Conservation (phyloP, 352 stramenopile species). For the Halophytophthora polymorphica region DNA sequence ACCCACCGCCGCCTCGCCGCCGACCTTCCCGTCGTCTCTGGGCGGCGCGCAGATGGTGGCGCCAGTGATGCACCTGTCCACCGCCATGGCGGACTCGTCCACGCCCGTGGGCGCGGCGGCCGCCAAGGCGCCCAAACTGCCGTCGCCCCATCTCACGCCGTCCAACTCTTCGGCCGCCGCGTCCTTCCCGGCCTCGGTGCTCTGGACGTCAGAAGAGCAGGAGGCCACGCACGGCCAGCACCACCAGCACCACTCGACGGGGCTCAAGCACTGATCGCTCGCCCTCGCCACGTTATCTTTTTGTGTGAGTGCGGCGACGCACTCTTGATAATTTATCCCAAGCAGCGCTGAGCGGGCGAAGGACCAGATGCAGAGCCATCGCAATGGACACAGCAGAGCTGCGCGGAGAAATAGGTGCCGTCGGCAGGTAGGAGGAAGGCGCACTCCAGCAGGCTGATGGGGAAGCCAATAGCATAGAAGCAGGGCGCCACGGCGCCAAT, state of each 20-base stretch:
- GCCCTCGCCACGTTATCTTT: neutral
- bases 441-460: no score
- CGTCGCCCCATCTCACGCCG: slow-evolving; percentile 40
- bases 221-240: slow-evolving; percentile 9
- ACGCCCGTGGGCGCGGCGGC: slow-evolving; percentile 21
- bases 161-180: slow-evolving; percentile 32
- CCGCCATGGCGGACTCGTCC: slow-evolving; percentile 17
- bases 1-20: slow-evolving; percentile 3
- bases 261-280: slow-evolving; percentile 14
- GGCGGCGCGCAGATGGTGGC: slow-evolving; percentile 11
- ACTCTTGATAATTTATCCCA: slow-evolving; percentile 24
- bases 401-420: no score
- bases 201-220: slow-evolving; percentile 42
- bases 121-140: slow-evolving; percentile 25
- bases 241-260: no score
- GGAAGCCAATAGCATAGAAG: no score
- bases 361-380: no score
- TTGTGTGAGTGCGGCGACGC: neutral
- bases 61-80: slow-evolving; percentile 18
- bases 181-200: slow-evolving; percentile 48
- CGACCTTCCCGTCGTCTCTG: slow-evolving; percentile 4
- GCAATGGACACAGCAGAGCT: no score
- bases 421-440: no score
- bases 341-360: neutral
- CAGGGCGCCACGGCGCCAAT: no score